phyloP scores from a whole-genome alignment of 2,329 filamentous ascomycete genomes.

The Pleoardoris graminearum region DNA sequence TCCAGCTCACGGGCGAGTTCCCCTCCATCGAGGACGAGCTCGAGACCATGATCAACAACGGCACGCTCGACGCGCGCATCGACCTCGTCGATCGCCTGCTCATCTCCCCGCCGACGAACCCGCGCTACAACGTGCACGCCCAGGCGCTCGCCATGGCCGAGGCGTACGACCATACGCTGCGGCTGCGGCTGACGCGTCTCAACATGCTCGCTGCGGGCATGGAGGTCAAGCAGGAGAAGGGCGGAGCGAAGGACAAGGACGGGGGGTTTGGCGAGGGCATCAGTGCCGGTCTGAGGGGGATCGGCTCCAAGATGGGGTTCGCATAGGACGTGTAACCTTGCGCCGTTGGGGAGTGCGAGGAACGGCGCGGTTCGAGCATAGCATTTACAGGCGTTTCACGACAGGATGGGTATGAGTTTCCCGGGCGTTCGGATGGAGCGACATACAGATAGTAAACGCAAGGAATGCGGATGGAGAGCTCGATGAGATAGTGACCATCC shows the following conservation, averaged over 20 bases:
- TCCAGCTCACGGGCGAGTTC: conserved; percentile 61
- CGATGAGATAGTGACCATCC: no score
- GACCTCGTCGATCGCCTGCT: conserved; percentile 82
- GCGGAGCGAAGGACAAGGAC: conserved; percentile 17
- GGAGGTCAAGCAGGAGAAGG: conserved; percentile 58
- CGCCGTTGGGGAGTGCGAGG: neutral
- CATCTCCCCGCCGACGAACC: conserved; percentile 68
- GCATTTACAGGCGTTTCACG: conserved; percentile 9
- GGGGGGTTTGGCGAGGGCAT: conserved; percentile 25
- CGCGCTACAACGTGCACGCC: conserved; percentile 70
- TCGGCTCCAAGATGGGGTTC: conserved; percentile 38
- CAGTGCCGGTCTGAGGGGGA: conserved; percentile 30
- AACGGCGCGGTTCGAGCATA: neutral
- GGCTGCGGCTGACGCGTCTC: conserved; percentile 76
- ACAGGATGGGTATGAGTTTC: neutral
- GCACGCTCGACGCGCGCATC: conserved; percentile 75
- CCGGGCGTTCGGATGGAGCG: neutral
- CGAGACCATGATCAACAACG: conserved; percentile 72
- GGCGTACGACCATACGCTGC: conserved; percentile 73
- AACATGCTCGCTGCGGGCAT: conserved; percentile 75
- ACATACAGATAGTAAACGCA: neutral
- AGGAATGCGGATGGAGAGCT: no score
- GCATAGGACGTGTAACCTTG: conserved; percentile 15
- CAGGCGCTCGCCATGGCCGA: conserved; percentile 69
- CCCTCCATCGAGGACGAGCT: conserved; percentile 70